These are phyloP conservation scores for Chlorella sp. DNA, from an alignment of 139 green algal species.

Conservation along the genomic window DNA sequence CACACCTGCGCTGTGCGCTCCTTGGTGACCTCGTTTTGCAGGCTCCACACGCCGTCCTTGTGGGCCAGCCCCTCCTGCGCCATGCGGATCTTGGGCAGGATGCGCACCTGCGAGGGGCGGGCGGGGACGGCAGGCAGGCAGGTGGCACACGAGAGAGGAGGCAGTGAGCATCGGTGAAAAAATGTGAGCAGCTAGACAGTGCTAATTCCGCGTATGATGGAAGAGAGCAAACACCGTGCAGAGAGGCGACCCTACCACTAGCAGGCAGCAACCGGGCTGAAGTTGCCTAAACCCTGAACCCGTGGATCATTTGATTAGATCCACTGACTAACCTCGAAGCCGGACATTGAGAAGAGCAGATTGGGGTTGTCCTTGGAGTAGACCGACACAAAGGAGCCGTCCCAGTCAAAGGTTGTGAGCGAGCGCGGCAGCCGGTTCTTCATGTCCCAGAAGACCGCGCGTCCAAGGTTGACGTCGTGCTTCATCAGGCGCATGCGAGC, in stretches of 20 bases:
- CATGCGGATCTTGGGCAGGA: slow-evolving; percentile 97
- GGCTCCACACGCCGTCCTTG: slow-evolving; percentile 97
- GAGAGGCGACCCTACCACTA: background rate
- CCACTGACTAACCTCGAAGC: slow-evolving; percentile 98
- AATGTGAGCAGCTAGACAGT: too few relatives aligned
- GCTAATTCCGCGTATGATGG: too few relatives aligned
- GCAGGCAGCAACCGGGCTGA: background rate
- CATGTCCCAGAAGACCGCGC: slow-evolving; percentile 97
- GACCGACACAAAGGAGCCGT: slow-evolving; percentile 95
- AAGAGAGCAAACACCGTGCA: background rate
- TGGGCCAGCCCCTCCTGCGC: slow-evolving; percentile 88
- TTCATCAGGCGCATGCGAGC: slow-evolving; percentile 99
- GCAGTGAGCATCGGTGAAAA: background rate
- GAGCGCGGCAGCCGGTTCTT: slow-evolving; percentile 88
- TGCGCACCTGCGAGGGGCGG: slow-evolving; percentile 76
- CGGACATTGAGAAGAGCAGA: slow-evolving; percentile 98
- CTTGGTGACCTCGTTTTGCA: slow-evolving; percentile 96
- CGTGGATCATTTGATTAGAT: background rate
- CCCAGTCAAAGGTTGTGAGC: slow-evolving; percentile 98
- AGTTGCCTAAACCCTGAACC: too few relatives aligned
- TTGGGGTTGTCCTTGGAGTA: slow-evolving; percentile 99
- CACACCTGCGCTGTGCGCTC: slow-evolving; percentile 91
- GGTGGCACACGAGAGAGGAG: too few relatives aligned
- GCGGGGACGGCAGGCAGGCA: background rate
- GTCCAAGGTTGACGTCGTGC: slow-evolving; percentile 99